Conservation (phyloP, 805 yeast species). For the Hyphopichia homilentoma region DNA sequence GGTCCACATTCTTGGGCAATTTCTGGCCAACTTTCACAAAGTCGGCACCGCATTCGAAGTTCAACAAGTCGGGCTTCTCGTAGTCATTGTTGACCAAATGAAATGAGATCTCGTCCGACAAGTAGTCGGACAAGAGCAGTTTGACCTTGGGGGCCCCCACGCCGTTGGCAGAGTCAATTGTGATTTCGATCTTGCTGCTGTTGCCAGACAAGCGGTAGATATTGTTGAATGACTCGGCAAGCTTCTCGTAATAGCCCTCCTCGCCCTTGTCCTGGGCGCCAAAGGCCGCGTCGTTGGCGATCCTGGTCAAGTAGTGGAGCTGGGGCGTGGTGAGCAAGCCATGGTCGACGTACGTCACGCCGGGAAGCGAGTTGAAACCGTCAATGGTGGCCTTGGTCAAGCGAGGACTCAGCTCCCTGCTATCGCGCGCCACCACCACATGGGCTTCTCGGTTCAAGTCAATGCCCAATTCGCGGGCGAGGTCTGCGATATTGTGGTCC, state of each 20-base stretch:
- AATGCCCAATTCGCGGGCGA: conserved; percentile 43
- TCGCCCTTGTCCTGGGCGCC: conserved; percentile 62
- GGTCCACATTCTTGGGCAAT: conserved; percentile 60
- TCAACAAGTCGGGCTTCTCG: conserved; percentile 54
- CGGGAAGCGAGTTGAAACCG: conserved; percentile 51
- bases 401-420: conserved; percentile 77
- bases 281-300: conserved; percentile 59
- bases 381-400: conserved; percentile 57
- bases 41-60: conserved; percentile 90
- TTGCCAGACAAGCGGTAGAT: conserved; percentile 30
- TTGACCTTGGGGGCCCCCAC: conserved; percentile 80
- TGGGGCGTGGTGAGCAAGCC: conserved; percentile 91
- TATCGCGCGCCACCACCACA: conserved; percentile 78
- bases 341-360: conserved; percentile 46
- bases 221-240: conserved; percentile 49
- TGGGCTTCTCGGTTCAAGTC: conserved; percentile 40
- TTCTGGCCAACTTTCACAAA: conserved; percentile 86
- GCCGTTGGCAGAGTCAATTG: conserved; percentile 95
- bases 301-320: conserved; percentile 79
- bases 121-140: conserved; percentile 40
- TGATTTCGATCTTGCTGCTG: conserved; percentile 38
- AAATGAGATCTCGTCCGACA: conserved; percentile 40
- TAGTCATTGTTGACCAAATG: conserved; percentile 52
- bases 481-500: conserved; percentile 27
- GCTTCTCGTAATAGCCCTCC: conserved; percentile 64